These are phyloP conservation scores for Colletotrichum scovillei DNA, from an alignment of 2,329 filamentous ascomycete genomes.

Conservation along the genomic window DNA sequence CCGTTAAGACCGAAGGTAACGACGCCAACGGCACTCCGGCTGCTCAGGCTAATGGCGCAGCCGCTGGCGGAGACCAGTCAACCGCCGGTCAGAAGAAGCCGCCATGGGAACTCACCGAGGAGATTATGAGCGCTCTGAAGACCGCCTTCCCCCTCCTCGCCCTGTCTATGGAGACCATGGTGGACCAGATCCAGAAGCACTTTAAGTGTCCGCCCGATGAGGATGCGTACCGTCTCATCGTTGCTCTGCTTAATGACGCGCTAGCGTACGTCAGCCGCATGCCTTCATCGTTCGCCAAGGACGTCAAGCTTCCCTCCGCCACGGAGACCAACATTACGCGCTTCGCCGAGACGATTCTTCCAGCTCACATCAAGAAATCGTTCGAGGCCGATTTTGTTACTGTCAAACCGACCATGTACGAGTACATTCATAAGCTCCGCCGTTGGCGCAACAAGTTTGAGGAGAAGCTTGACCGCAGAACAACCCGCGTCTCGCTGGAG, in stretches of 20 bases:
- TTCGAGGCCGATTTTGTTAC: slow-evolving; percentile 98
- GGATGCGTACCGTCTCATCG: slow-evolving; percentile 95
- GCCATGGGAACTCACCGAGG: slow-evolving; percentile 96
- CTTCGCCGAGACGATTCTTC: slow-evolving; percentile 96
- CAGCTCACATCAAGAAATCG: slow-evolving; percentile 92
- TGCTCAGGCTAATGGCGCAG: slow-evolving; percentile 32
- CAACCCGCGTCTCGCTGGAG: slow-evolving; percentile 80
- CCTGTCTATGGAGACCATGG: slow-evolving; percentile 99
- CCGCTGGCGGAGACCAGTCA: slow-evolving; percentile 33
- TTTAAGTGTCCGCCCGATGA: slow-evolving; percentile 99
- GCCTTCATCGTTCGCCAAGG: slow-evolving; percentile 86
- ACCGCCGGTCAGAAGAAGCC: slow-evolving; percentile 71
- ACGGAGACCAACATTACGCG: slow-evolving; percentile 97
- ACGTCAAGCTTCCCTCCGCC: slow-evolving; percentile 87
- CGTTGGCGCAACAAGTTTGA: slow-evolving; percentile 98
- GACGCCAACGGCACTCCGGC: slow-evolving; percentile 44
- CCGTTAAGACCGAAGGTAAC: slow-evolving; percentile 58
- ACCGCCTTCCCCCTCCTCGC: slow-evolving; percentile 96
- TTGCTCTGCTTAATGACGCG: slow-evolving; percentile 96
- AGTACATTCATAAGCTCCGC: slow-evolving; percentile 97
- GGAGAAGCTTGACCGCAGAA: slow-evolving; percentile 91
- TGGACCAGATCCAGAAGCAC: slow-evolving; percentile 98
- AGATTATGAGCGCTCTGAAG: slow-evolving; percentile 95
- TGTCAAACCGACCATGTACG: slow-evolving; percentile 96
- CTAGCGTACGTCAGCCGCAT: slow-evolving; percentile 91